These are phyloP conservation scores for Globisporangium abappressorium DNA, from an alignment of 352 stramenopile genomes.

Conservation along the genomic window DNA sequence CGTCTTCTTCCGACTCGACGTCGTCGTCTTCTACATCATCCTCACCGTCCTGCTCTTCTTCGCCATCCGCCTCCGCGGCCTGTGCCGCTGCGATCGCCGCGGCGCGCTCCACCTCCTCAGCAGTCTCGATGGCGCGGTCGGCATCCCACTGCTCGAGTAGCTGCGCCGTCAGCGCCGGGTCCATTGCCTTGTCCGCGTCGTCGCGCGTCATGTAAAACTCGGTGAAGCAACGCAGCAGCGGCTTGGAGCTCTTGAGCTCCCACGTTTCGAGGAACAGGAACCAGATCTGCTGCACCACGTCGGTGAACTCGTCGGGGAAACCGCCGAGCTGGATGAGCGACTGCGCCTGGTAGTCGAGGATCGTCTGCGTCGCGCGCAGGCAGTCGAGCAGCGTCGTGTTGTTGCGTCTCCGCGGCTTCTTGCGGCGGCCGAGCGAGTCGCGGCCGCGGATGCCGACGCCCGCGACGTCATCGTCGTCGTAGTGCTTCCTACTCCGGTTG, in stretches of 20 bases:
- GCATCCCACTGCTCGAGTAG: constrained; percentile 74
- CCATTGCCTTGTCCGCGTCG: constrained; percentile 39
- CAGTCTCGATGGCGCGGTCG: constrained; percentile 31
- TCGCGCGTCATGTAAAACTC: constrained; percentile 48
- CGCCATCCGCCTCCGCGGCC: background rate
- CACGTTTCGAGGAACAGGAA: constrained; percentile 66
- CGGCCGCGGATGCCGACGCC: constrained; percentile 2
- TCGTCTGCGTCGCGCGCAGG: constrained; percentile 55
- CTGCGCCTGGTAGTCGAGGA: constrained; percentile 52
- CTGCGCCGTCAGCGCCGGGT: constrained; percentile 49
- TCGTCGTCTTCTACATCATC: background rate
- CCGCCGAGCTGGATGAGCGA: constrained; percentile 39
- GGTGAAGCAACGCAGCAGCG: constrained; percentile 69
- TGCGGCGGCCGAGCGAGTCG: background rate
- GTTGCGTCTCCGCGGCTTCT: constrained; percentile 13
- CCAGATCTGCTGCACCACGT: constrained; percentile 60
- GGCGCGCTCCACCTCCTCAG: background rate
- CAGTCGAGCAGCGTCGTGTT: constrained; percentile 51
- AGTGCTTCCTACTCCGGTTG: background rate
- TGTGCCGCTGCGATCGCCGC: background rate
- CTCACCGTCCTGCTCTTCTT: background rate
- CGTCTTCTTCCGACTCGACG: constrained; percentile 5
- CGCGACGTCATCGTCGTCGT: background rate
- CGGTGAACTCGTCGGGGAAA: constrained; percentile 37
- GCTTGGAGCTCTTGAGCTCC: constrained; percentile 50